phyloP scores from a whole-genome alignment of 139 green algal genomes.

The Micromonas pusilla region DNA sequence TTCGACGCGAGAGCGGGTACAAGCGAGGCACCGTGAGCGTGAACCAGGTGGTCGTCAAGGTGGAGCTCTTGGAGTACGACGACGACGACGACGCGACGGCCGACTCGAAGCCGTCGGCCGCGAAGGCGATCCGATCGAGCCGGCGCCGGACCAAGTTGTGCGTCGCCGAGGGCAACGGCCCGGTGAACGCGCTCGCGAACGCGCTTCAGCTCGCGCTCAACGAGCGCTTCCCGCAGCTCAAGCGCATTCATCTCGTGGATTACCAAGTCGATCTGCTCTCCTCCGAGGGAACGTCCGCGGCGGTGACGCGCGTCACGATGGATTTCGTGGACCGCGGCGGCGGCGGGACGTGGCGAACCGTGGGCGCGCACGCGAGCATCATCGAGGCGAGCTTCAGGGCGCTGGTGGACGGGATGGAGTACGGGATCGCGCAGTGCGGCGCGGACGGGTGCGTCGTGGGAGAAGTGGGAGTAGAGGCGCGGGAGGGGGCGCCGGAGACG shows the following conservation, averaged over 20 bases:
- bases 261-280: constrained; percentile 39
- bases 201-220: constrained; percentile 34
- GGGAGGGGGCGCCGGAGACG: too few relatives aligned
- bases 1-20: neutral
- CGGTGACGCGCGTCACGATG: constrained; percentile 45
- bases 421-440: constrained; percentile 39
- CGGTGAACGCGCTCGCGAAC: constrained; percentile 41
- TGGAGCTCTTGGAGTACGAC: neutral
- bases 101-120: too few relatives aligned
- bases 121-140: too few relatives aligned
- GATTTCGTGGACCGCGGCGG: constrained; percentile 33
- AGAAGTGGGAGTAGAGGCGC: too few relatives aligned
- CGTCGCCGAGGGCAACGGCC: constrained; percentile 41
- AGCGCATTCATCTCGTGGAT: constrained; percentile 33
- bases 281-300: constrained; percentile 6
- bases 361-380: constrained; percentile 43
- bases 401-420: constrained; percentile 45
- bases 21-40: neutral
- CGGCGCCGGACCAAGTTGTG: constrained; percentile 25
- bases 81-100: neutral
- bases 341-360: constrained; percentile 17
- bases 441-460: constrained; percentile 27
- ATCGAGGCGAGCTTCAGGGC: constrained; percentile 44
- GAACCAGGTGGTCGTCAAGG: constrained; percentile 1
- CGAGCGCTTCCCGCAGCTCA: constrained; percentile 37